Percentiles rank a stretch among this genome's conserved stretches.
Evolutionary conservation across 2,329 filamentous ascomycete genomes (phyloP).

Genomic region (Bertia moriformis): DNA sequence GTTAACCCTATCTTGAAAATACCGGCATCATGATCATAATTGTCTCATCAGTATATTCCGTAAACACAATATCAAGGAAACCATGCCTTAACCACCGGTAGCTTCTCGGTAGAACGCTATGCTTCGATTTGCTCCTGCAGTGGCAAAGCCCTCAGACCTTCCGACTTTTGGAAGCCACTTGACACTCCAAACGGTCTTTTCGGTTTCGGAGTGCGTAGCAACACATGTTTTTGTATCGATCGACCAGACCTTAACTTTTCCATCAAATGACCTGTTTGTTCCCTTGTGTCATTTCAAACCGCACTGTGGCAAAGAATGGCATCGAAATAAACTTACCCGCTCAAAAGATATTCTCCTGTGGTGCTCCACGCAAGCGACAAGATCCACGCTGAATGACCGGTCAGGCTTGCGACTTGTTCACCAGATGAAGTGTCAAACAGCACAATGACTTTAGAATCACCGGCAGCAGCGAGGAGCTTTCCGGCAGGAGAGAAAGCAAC

Average conservation of each 20-base stretch:
- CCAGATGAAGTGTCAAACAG: conserved; percentile 86
- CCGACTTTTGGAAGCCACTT: conserved; percentile 42
- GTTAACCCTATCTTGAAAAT: too few relatives aligned
- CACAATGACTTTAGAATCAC: conserved; percentile 76
- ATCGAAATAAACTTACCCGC: conserved; percentile 29
- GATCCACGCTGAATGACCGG: conserved; percentile 54
- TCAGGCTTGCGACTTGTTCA: conserved; percentile 75
- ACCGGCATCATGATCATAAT: too few relatives aligned
- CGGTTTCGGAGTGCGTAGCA: conserved; percentile 56
- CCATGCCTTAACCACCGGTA: conserved; percentile 30
- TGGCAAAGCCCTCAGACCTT: conserved; percentile 34
- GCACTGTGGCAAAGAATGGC: too few relatives aligned
- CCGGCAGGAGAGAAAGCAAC: conserved; percentile 79
- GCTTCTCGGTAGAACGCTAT: conserved; percentile 50
- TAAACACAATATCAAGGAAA: background rate
- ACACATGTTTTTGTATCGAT: conserved; percentile 53
- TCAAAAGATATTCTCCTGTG: conserved; percentile 56
- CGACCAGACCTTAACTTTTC: conserved; percentile 62
- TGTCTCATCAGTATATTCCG: background rate
- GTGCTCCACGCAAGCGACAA: conserved; percentile 57
- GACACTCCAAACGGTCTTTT: conserved; percentile 48
- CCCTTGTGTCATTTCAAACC: too few relatives aligned
- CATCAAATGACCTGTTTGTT: conserved; percentile 37
- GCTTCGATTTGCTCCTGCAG: conserved; percentile 38
- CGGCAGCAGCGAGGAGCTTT: conserved; percentile 74